Conservation (phyloP, 1,284 basidiomycete species). For the Melampsora americana region DNA sequence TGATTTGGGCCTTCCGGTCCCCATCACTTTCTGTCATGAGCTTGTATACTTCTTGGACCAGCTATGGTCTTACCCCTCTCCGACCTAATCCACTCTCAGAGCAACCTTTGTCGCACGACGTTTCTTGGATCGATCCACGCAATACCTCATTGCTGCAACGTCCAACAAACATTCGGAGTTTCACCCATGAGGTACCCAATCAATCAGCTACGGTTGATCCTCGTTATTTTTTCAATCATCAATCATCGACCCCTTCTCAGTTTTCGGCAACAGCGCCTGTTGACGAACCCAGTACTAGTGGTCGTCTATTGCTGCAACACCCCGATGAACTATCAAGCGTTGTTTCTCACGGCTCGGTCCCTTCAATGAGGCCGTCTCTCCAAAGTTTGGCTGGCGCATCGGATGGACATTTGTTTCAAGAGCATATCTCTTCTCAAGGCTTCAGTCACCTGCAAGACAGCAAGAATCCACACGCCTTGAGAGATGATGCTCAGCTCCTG, state of each 20-base stretch:
- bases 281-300: background rate
- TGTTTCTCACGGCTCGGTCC: background rate
- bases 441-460: background rate
- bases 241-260: background rate
- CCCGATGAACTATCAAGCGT: background rate
- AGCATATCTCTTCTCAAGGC: background rate
- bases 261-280: background rate
- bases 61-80: slow-evolving; percentile 13
- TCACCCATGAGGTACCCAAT: background rate
- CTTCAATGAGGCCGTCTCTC: background rate
- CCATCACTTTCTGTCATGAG: background rate
- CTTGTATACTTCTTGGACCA: slow-evolving; percentile 27
- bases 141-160: slow-evolving; percentile 6
- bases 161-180: slow-evolving; percentile 3
- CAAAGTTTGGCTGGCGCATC: background rate
- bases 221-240: background rate
- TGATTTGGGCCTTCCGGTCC: slow-evolving; percentile 1
- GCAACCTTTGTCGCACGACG: background rate
- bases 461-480: background rate
- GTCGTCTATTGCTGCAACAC: background rate
- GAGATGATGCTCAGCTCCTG: background rate
- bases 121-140: slow-evolving; percentile 6
- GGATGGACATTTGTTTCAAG: slow-evolving; percentile 10
- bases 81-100: background rate
- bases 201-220: no score